phyloP scores from a whole-genome alignment of 148 eudicot species.

The Persicaria tinctoria region DNA sequence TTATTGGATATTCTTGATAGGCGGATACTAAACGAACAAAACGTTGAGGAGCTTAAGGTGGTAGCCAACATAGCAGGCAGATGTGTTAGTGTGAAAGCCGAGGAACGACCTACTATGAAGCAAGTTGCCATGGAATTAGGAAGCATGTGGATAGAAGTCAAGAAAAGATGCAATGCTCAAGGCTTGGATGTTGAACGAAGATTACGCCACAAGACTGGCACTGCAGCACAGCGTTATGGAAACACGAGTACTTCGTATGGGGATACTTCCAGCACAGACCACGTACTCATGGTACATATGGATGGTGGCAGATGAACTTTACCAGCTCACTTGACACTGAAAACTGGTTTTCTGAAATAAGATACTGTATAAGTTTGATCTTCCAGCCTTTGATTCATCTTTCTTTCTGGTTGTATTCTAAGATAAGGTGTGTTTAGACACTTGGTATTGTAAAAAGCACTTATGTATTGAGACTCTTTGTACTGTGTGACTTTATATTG shows the following conservation, averaged over 20 bases:
- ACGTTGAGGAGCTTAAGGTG: constrained; percentile 15
- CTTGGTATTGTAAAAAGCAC: no score
- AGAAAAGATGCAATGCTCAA: background rate
- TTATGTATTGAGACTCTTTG: no score
- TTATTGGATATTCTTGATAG: constrained; percentile 22
- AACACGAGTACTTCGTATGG: background rate
- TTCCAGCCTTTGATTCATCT: background rate
- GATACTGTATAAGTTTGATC: background rate
- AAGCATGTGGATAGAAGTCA: background rate
- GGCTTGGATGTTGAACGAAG: background rate
- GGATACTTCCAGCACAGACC: background rate
- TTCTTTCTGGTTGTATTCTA: background rate
- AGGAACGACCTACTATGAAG: constrained; percentile 38
- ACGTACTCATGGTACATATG: background rate
- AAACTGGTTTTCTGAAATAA: no score
- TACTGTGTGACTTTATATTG: no score
- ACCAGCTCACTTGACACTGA: background rate
- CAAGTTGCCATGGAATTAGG: constrained; percentile 26
- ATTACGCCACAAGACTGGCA: background rate
- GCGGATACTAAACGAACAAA: constrained; percentile 6
- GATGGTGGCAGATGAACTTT: background rate
- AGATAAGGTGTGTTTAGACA: no score
- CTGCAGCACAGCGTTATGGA: background rate
- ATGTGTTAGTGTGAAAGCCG: constrained; percentile 22
- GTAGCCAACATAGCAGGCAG: constrained; percentile 25